phyloP scores from a whole-genome alignment of 225 moss, liverwort and hornwort species.

The Climacium dendroides region DNA sequence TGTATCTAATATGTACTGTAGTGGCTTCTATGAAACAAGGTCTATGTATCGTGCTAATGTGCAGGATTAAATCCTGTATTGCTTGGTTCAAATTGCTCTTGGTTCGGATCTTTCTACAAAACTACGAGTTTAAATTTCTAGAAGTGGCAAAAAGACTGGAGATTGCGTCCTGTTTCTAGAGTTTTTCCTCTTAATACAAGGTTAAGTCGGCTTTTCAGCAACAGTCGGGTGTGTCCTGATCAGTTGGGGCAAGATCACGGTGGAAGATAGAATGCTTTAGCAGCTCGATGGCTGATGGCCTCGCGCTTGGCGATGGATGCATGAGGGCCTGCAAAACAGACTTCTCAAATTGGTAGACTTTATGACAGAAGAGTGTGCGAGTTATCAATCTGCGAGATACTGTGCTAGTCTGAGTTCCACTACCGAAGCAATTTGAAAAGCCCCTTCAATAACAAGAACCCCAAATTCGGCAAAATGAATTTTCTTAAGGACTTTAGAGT shows the following conservation, averaged over 20 bases:
- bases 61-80: neutral
- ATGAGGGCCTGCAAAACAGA: conserved; percentile 46
- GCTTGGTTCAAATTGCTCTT: neutral
- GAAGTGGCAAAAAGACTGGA: neutral
- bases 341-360: neutral
- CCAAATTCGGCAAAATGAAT: neutral
- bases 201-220: neutral
- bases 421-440: neutral
- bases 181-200: neutral
- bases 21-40: neutral
- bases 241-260: neutral
- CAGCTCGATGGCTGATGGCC: conserved; percentile 52
- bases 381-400: neutral
- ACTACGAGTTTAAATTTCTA: neutral
- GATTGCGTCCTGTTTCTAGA: neutral
- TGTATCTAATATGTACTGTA: neutral
- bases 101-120: neutral
- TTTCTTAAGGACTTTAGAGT: neutral
- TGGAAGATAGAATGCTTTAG: conserved; percentile 47
- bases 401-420: neutral
- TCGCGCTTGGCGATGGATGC: conserved; percentile 30
- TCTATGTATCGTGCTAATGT: neutral
- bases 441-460: neutral
- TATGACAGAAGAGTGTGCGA: neutral
- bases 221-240: neutral